Evolutionary conservation across 352 stramenopile genomes (phyloP).

Genomic region (Nothophytophthora sp.): DNA sequence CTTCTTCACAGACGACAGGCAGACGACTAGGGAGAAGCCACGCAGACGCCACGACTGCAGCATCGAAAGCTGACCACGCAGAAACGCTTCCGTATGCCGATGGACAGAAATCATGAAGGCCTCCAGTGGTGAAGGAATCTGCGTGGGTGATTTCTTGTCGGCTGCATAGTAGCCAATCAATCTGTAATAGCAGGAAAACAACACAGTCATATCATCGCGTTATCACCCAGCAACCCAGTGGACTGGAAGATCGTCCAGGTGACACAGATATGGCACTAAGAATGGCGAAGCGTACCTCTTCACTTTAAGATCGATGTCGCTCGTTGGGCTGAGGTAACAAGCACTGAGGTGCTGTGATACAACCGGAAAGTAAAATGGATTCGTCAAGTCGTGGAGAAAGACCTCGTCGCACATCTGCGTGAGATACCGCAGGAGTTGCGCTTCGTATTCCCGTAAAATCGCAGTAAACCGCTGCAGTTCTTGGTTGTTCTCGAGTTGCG

Average conservation of each 20-base stretch:
- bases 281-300: conserved; percentile 47
- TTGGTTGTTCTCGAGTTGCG: conserved; percentile 23
- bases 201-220: conserved; percentile 3
- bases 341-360: conserved; percentile 79
- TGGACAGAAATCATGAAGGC: conserved; percentile 67
- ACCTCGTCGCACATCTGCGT: conserved; percentile 71
- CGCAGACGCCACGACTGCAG: conserved; percentile 71
- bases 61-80: conserved; percentile 68
- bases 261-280: neutral
- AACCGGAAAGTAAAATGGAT: conserved; percentile 77
- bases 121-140: conserved; percentile 59
- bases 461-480: conserved; percentile 33
- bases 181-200: conserved; percentile 16
- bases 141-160: conserved; percentile 44
- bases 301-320: conserved; percentile 53
- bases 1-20: conserved; percentile 71
- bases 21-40: conserved; percentile 51
- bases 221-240: no score
- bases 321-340: conserved; percentile 73
- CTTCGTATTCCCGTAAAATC: conserved; percentile 54
- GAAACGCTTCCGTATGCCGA: conserved; percentile 70
- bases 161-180: conserved; percentile 54
- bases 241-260: neutral
- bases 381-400: conserved; percentile 66
- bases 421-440: conserved; percentile 56